Conservation (phyloP, 2,329 filamentous ascomycete species). For the Beauveria rudraprayagi region DNA sequence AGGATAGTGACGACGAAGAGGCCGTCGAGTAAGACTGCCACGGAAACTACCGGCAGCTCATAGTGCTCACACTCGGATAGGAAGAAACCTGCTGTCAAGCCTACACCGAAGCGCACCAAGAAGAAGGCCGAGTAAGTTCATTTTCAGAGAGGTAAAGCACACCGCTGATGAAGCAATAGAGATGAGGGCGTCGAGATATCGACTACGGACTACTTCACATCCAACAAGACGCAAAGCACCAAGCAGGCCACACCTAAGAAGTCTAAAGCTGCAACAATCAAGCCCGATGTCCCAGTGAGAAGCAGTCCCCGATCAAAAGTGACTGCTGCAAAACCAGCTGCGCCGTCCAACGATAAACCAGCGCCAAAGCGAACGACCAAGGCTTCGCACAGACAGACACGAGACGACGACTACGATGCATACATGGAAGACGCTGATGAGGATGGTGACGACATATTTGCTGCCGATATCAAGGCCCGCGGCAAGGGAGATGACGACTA, state of each 20-base stretch:
- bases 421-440: conserved; percentile 61
- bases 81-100: conserved; percentile 47
- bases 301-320: conserved; percentile 43
- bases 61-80: conserved; percentile 27
- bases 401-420: conserved; percentile 46
- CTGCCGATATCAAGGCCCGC: conserved; percentile 57
- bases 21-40: conserved; percentile 37
- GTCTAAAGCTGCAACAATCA: conserved; percentile 26
- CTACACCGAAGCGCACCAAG: conserved; percentile 38
- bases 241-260: conserved; percentile 33
- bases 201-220: conserved; percentile 50
- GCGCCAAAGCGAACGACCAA: conserved; percentile 32
- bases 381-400: conserved; percentile 31
- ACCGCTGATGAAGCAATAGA: conserved; percentile 18
- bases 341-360: conserved; percentile 22
- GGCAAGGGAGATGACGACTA: conserved; percentile 70
- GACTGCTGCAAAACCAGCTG: conserved; percentile 20
- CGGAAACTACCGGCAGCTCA: not conserved
- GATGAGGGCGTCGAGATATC: conserved; percentile 43
- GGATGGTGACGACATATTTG: conserved; percentile 76
- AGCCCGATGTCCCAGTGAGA: conserved; percentile 38
- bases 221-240: conserved; percentile 30
- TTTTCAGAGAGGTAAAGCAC: conserved; percentile 3
- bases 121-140: conserved; percentile 47
- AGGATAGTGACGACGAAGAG: conserved; percentile 76